These are phyloP conservation scores for Chlorella vulgaris DNA, from an alignment of 139 green algal species.

Conservation along the genomic window DNA sequence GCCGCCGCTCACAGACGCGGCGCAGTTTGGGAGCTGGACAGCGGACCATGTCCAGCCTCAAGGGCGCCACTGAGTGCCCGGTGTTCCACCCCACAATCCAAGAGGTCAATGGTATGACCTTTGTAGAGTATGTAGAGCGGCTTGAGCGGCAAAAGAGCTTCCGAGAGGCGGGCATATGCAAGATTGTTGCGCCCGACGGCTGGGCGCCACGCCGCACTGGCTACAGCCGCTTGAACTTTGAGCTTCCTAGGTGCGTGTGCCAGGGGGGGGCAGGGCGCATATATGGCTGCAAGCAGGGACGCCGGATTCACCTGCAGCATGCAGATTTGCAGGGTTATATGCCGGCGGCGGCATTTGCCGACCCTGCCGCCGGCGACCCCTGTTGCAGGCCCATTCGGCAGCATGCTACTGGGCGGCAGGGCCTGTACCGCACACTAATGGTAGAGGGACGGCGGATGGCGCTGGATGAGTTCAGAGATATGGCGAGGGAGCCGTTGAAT, in stretches of 20 bases:
- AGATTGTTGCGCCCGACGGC: conserved; percentile 29
- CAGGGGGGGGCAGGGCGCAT: too few relatives aligned
- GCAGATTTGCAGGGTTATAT: not conserved
- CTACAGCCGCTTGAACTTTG: conserved; percentile 60
- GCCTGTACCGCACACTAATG: conserved; percentile 76
- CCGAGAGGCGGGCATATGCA: conserved; percentile 24
- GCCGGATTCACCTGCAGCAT: too few relatives aligned
- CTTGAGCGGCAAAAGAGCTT: conserved; percentile 17
- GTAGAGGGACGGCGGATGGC: conserved; percentile 65
- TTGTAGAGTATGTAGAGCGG: conserved; percentile 27
- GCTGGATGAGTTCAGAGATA: conserved; percentile 37
- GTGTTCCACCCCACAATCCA: conserved; percentile 21
- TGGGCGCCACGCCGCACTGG: conserved; percentile 60
- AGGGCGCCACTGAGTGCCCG: conserved; percentile 7
- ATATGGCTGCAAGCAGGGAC: too few relatives aligned
- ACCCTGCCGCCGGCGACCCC: not conserved
- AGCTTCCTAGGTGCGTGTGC: conserved; percentile 49
- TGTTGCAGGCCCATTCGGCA: conserved; percentile 59
- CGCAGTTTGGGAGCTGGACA: too few relatives aligned
- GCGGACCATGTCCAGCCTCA: too few relatives aligned
- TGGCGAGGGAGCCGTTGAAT: conserved; percentile 22
- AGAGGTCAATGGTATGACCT: conserved; percentile 6
- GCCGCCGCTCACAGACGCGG: not conserved
- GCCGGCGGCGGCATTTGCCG: not conserved
- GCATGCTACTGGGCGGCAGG: conserved; percentile 71